Evolutionary conservation across 192 early-diverging fungal genomes (phyloP), one percentile per base, ranked within the genome.

Genomic region (Coemansia erecta): DNA sequence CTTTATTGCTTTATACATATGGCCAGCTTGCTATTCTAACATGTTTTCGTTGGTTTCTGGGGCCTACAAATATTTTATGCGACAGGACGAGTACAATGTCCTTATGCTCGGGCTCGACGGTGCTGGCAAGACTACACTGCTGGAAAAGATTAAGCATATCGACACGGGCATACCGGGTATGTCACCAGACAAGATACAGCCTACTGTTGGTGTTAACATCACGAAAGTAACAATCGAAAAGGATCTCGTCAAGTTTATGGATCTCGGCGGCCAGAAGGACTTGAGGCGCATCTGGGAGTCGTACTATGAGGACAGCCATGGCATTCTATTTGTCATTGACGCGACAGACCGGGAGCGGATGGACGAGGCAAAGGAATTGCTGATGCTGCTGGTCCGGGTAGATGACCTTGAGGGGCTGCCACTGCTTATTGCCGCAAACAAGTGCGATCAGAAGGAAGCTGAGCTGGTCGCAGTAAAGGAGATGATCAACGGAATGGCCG

Each of bases 121-220:
- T 73, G 92, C 94, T n/a, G 96, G 96, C 45, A 98, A 98, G 72
- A 97, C 95, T 5, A 97, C 95, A n/a, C 64, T 98, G 21, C 81
- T 98, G 28, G 95, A 98, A 64, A 81, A 85, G 37, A 90, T 98
- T 22, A 98, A 98, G 72, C 73, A 88, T 24, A 81, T 87, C 14
- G 93, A 86, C 64, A 80, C 85, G 17, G 90, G 89, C 3, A 67
- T 85, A 11, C 70, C 81, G 15, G 86, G 89, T n/a, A 78, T 97
- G 57, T 67, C 87, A 13, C 88, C 92, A 21, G 92, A 93, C n/a
- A 92, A 89, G 59, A 95, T 98, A 53, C 86, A 85, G 37, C 95
- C 94, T 0, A 98, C 95, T 2, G 91, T 98, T 2, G 95, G 95
- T 11, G 76, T 98, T 21, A 98, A 98, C 64, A 90, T 94, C 86